Evolutionary conservation across 305 asterid genomes (phyloP).

Genomic region (Withania somnifera): DNA sequence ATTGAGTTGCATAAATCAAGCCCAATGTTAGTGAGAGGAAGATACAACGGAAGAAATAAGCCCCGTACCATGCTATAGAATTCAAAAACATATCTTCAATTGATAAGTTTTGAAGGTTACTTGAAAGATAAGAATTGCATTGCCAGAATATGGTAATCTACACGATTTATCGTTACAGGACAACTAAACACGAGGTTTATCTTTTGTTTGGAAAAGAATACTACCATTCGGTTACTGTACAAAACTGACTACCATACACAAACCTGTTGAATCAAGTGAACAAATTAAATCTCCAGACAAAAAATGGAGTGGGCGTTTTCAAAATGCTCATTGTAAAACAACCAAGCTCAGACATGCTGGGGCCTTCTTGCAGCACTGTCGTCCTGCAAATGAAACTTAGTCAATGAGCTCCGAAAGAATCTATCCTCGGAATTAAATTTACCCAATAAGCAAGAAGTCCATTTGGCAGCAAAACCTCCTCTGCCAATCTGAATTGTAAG

Average conservation of each 20-base stretch:
- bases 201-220: neutral
- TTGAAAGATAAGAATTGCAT: neutral
- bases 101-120: neutral
- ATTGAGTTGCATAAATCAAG: neutral
- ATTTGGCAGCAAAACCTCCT: neutral
- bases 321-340: neutral
- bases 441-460: neutral
- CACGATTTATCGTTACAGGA: neutral
- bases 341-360: conserved; percentile 30
- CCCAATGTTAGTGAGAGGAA: neutral
- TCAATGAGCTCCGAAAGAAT: neutral
- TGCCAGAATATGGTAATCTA: neutral
- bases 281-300: neutral
- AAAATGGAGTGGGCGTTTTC: conserved; percentile 2
- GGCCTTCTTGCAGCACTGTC: conserved; percentile 28
- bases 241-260: conserved; percentile 9
- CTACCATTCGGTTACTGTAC: conserved; percentile 8
- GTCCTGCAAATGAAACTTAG: conserved; percentile 37
- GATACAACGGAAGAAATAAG: neutral
- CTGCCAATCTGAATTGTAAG: neutral
- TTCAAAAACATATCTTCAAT: neutral
- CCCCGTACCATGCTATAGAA: neutral
- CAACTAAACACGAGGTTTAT: neutral
- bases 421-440: neutral
- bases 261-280: neutral